Evolutionary conservation across 345 rosid genomes (phyloP).

Genomic region (Pelargonium nanum): DNA sequence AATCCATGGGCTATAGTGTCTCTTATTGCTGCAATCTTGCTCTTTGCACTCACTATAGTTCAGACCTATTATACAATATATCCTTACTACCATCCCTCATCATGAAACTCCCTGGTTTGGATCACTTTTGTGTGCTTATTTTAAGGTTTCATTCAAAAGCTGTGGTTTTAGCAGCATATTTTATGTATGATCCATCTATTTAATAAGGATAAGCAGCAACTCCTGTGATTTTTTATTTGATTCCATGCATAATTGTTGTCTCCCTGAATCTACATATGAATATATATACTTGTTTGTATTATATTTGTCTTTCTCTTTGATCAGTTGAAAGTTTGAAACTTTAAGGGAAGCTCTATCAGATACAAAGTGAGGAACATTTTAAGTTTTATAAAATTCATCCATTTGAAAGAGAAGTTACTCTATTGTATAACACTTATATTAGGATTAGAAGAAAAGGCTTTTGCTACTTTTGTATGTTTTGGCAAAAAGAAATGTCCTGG

Average conservation of each 20-base stretch:
- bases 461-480: no score
- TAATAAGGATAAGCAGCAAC: neutral
- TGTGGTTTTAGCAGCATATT: neutral
- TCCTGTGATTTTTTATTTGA: neutral
- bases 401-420: no score
- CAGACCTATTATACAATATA: conserved; percentile 11
- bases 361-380: no score
- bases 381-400: no score
- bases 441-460: no score
- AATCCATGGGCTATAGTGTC: conserved; percentile 18
- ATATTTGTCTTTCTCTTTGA: no score
- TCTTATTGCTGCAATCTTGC: conserved; percentile 9
- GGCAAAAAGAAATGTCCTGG: no score
- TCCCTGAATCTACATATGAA: neutral
- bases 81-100: conserved; percentile 7
- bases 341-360: no score
- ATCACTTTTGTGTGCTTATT: neutral
- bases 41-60: neutral
- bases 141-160: no score
- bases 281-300: neutral
- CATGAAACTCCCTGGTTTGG: neutral
- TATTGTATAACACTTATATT: no score
- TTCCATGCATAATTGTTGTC: neutral
- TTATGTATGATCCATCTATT: neutral
- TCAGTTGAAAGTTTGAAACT: no score